Base-by-base conservation (phyloP, 1,284 basidiomycete species). In the Puccinia horiana region DNA sequence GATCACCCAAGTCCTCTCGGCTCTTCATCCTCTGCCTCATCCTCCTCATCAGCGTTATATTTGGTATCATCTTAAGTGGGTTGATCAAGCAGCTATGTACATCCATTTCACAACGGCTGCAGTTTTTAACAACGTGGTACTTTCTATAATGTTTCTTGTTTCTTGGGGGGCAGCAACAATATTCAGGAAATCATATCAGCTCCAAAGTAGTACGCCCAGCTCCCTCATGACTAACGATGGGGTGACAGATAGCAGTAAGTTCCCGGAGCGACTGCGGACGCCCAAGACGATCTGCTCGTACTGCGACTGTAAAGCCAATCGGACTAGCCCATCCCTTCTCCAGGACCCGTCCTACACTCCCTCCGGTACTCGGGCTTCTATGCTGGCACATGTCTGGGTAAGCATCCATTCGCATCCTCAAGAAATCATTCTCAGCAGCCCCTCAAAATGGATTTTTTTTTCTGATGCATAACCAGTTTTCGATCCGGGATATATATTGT, bases 401-500 rank as follows among this genome's bases (percentile, higher is more conserved):
- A 61, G 44, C 35, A 26, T 42, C 26, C 40, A 40, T 32, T 35
- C 23, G 37, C 54, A 23, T n/a, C 54, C 2, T 16, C 16, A 35
- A 23, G 3, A 11, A 18, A 69, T 42, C 35, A 49, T 37, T 14
- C 11, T 52, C 37, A 29, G 20, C 32, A 8, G 18, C 52, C 20
- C 16, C 18, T 23, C n/a, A 2, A 54, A 14, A 0, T 75, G n/a
- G n/a, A n/a, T 58, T 76, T 75, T 75, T 35, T 58, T 75, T 26
- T 18, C 5, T 35, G 11, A 29, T 35, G 49, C 6, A 61, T 47
- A 47, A 2, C 6, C 18, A 81, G 80, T 14, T 65, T 58, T 82
- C 80, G 26, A 76, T 82, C 18, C 42, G 80, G 12, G 80, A 82
- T 56, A 76, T 76, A 37, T 82, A 82, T 54, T 82, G 80, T 58